phyloP scores from a whole-genome alignment of 1,284 basidiomycete genomes.

The Cystobasidium pallidum region DNA sequence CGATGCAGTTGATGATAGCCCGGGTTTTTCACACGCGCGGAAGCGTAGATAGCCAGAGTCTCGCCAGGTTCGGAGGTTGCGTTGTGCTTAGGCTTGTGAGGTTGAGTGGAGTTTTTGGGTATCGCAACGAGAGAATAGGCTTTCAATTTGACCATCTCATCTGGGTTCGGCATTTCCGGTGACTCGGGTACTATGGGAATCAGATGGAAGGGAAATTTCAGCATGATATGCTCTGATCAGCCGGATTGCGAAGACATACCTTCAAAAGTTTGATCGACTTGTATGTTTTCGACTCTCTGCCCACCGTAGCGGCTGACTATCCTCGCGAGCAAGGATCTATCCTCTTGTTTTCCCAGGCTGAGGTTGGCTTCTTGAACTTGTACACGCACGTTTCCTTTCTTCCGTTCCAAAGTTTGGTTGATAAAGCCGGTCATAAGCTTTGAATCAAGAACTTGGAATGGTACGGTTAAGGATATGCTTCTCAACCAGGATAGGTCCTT shows the following conservation, averaged over 20 bases:
- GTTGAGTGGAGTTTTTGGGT: slow-evolving; percentile 31
- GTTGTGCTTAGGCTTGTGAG: slow-evolving; percentile 6
- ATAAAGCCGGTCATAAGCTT: slow-evolving; percentile 42
- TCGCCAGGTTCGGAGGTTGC: background rate
- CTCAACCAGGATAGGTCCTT: slow-evolving; percentile 39
- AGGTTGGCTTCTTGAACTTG: slow-evolving; percentile 26
- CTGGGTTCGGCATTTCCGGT: slow-evolving; percentile 43
- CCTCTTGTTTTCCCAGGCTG: slow-evolving; percentile 14
- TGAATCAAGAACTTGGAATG: slow-evolving; percentile 47
- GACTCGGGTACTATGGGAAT: slow-evolving; percentile 46
- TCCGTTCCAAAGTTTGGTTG: slow-evolving; percentile 36
- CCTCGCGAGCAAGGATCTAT: slow-evolving; percentile 16
- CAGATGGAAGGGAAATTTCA: background rate
- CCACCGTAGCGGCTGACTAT: slow-evolving; percentile 34
- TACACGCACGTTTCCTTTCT: slow-evolving; percentile 41
- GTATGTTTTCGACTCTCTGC: slow-evolving; percentile 18
- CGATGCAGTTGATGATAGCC: slow-evolving; percentile 34
- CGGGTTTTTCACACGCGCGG: slow-evolving; percentile 35
- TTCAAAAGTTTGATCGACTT: slow-evolving; percentile 25
- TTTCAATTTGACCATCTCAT: slow-evolving; percentile 26
- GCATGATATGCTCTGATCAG: too few species aligned
- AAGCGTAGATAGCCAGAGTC: slow-evolving; percentile 26
- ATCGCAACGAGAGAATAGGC: slow-evolving; percentile 31
- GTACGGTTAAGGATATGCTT: slow-evolving; percentile 45
- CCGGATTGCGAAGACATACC: slow-evolving; percentile 41